Base-by-base conservation (phyloP, 352 stramenopile species). In the Phytopythium kandeliae region DNA sequence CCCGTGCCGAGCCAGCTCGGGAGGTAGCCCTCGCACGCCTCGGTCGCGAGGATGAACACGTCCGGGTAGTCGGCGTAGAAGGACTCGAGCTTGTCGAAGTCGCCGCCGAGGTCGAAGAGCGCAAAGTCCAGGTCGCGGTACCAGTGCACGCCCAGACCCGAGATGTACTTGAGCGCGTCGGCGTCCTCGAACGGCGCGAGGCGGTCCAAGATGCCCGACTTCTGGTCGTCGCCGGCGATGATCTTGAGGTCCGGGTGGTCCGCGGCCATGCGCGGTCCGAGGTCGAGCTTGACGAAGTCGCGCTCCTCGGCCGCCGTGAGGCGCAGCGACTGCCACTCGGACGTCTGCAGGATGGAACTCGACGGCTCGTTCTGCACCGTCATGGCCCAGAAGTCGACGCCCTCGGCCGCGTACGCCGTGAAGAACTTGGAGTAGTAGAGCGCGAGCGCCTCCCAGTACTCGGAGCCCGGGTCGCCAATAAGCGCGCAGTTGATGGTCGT, bases 371-470 rank as follows among this genome's bases (percentile, higher is more conserved):
- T 96, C 60, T 96, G 86, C 48, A 85, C 74, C 3, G 85, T 96
- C 43, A 96, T 66, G 25, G 68, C 83, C 83, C 83, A 96, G 47
- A 96, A 78, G 11, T 83, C 51, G 24, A 96, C 70, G 8, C 78
- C 74, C 50, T 85, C 69, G 9, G 62, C 60, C 35, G 84, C 71
- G 71, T 97, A 97, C 47, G 70, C 88, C n/a, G 67, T 65, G 12
- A 96, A 67, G 52, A 96, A 96, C 48, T 87, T 87, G 57, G 73
- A 77, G 61, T 96, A 92, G 54, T 96, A 97, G 6, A 90, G 66
- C 19, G 87, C 87, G 28, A 89, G 67, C 2, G 86, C 80, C 19
- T 74, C 57, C 75, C 86, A 86, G 48, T 93, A 88, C 22, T 57
- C 49, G 17, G 86, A 82, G 26, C 79, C 72, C 0, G 76, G 67